Base-by-base conservation (phyloP, 495 filamentous ascomycete species). In the Clavariopsis aquatica region DNA sequence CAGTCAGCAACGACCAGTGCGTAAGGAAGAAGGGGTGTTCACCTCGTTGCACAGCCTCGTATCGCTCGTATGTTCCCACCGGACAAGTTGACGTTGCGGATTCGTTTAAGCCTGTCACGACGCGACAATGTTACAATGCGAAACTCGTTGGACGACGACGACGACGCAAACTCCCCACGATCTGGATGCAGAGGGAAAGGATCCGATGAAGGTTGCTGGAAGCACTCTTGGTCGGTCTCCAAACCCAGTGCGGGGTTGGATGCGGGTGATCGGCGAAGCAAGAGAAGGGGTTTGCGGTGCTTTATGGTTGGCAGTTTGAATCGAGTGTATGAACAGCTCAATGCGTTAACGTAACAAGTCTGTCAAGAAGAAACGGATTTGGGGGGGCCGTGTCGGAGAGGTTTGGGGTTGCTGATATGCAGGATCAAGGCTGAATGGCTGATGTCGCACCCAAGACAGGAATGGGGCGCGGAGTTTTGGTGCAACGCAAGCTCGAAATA, bases 401-500 rank as follows among this genome's bases (percentile, higher is more conserved):
- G 68, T 64, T 67, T 70, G 55, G 59, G 64, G 34, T 60, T 69
- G 60, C 52, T 67, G 64, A 70, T 70, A 67, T 60, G 68, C 68
- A 57, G 68, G 64, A 66, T 53, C 59, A 66, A 66, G 68, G 68
- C 68, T 70, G 63, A 70, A 70, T 67, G 57, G 62, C 58, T 66
- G 64, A 64, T 67, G 68, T 67, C 64, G 68, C 68, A 67, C 68
- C 64, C 60, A 64, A 64, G 68, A 64, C 59, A 64, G 64, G 64
- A 63, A 64, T 61, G 68, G 68, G 68, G 68, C 68, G 68, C 68
- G 60, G 68, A 70, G 58, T 70, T 67, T 52, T 57, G 53, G 68
- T 70, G 68, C 62, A 66, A 70, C 64, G 59, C 28, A n/a, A 5
- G 47, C 68, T 70, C 59, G 63, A 70, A 70, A 70, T 70, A 70